Evolutionary conservation across 2,329 filamentous ascomycete genomes (phyloP).

Genomic region (Pleoardoris graminearum): DNA sequence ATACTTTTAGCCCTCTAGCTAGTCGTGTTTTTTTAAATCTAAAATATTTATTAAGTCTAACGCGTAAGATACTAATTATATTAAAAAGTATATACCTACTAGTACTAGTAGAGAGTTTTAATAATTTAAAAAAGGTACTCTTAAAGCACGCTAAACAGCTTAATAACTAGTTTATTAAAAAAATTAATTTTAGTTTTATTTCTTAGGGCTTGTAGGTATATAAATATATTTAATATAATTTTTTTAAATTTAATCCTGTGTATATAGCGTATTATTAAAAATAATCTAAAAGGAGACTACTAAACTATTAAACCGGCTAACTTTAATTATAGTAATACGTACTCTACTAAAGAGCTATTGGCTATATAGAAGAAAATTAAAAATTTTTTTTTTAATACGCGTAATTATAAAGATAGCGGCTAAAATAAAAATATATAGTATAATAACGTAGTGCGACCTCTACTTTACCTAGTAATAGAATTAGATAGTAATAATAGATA

Average conservation of each 20-base stretch:
- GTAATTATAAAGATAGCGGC: conserved; percentile 17
- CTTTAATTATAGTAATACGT: conserved; percentile 14
- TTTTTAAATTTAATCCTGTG: conserved; percentile 1
- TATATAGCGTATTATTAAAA: conserved; percentile 17
- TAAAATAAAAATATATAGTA: conserved; percentile 26
- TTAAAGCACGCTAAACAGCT: conserved; percentile 12
- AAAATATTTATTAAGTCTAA: conserved; percentile 18
- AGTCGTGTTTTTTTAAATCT: conserved; percentile 17
- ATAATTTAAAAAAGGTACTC: conserved; percentile 17
- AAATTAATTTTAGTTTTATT: background rate
- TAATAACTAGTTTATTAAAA: background rate
- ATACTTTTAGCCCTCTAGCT: conserved; percentile 16
- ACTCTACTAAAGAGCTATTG: conserved; percentile 14
- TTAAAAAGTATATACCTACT: conserved; percentile 18
- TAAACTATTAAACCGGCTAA: conserved; percentile 19
- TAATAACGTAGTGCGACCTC: conserved; percentile 21
- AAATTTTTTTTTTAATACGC: conserved; percentile 21
- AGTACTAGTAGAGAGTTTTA: conserved; percentile 17
- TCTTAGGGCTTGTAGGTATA: conserved; percentile 16
- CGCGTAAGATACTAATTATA: conserved; percentile 18
- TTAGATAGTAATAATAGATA: conserved; percentile 19
- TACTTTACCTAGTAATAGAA: conserved; percentile 21
- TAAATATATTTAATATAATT: conserved; percentile 5
- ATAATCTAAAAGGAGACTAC: conserved; percentile 18
- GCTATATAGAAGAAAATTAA: conserved; percentile 15